Conservation (phyloP, 2,329 filamentous ascomycete species). For the Cercospora citrullina region DNA sequence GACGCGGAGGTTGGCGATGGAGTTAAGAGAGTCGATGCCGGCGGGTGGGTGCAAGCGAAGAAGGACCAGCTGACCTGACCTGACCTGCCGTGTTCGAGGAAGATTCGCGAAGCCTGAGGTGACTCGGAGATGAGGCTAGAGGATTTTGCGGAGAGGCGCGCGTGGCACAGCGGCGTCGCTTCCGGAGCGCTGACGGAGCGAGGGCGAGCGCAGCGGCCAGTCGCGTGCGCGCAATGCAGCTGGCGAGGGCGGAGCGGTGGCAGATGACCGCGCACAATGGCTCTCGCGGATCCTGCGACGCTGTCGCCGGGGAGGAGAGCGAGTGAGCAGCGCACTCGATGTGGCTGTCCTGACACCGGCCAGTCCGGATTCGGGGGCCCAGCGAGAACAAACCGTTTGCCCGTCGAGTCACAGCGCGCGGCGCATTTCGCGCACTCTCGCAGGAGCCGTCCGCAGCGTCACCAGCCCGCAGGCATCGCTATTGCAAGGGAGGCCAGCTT, state of each 20-base stretch:
- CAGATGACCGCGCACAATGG: conserved; percentile 10
- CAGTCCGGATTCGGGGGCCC: not conserved
- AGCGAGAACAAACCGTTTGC: conserved; percentile 6
- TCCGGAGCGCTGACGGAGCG: not conserved
- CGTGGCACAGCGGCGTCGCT: not conserved
- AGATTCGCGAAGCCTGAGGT: conserved; percentile 12
- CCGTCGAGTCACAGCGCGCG: conserved; percentile 5
- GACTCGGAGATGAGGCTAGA: conserved; percentile 13
- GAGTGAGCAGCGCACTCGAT: not conserved
- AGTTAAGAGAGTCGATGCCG: conserved; percentile 6
- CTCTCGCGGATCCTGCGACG: not conserved
- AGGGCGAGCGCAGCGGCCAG: not conserved
- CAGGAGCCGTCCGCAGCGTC: not conserved
- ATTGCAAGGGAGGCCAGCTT: not conserved
- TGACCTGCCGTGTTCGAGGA: conserved; percentile 1
- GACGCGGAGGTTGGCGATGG: not conserved
- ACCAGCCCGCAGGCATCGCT: not conserved
- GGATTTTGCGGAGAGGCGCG: conserved; percentile 19
- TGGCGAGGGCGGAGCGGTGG: conserved; percentile 9
- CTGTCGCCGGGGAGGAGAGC: not conserved
- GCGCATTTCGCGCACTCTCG: not conserved
- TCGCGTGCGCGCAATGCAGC: not conserved
- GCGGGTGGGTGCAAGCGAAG: conserved; percentile 11
- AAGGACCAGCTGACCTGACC: conserved; percentile 6
- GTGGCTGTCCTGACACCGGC: not conserved